These are phyloP conservation scores for Peronospora belbahrii DNA, from an alignment of 352 stramenopile species.

Conservation along the genomic window DNA sequence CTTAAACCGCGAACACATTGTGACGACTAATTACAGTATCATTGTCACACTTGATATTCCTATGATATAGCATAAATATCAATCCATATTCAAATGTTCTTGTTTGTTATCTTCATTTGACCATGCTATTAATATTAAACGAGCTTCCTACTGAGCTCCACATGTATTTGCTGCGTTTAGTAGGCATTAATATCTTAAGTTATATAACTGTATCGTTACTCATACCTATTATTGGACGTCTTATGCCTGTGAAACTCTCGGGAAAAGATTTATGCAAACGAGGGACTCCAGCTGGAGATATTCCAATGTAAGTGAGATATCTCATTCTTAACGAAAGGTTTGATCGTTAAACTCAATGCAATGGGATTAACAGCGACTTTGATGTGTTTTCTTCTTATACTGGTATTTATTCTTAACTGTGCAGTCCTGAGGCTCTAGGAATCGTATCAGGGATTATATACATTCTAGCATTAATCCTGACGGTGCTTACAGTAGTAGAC, in stretches of 20 bases:
- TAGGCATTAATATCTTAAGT: constrained; percentile 44
- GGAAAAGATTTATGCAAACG: constrained; percentile 92
- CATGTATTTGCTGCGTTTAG: constrained; percentile 40
- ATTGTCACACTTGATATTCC: too few relatives aligned
- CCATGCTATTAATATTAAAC: constrained; percentile 8
- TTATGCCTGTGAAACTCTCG: constrained; percentile 76
- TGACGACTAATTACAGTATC: too few relatives aligned
- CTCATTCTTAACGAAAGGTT: neutral
- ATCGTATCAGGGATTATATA: constrained; percentile 86
- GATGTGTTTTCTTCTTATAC: too few relatives aligned
- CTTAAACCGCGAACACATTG: too few relatives aligned
- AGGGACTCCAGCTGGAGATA: constrained; percentile 77
- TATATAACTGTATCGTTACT: constrained; percentile 54
- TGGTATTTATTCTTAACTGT: too few relatives aligned
- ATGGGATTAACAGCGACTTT: too few relatives aligned
- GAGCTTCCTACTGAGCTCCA: constrained; percentile 29
- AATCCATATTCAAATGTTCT: too few relatives aligned
- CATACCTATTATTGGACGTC: constrained; percentile 48
- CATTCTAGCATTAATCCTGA: constrained; percentile 62
- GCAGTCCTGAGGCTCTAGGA: constrained; percentile 79
- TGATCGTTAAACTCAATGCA: too few relatives aligned
- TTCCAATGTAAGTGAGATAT: constrained; percentile 59
- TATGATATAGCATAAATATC: too few relatives aligned
- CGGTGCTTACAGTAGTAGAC: constrained; percentile 59
- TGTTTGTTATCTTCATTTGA: too few relatives aligned